These are phyloP conservation scores for Wickerhamiella brachini DNA, from an alignment of 805 yeast species.

Conservation along the genomic window DNA sequence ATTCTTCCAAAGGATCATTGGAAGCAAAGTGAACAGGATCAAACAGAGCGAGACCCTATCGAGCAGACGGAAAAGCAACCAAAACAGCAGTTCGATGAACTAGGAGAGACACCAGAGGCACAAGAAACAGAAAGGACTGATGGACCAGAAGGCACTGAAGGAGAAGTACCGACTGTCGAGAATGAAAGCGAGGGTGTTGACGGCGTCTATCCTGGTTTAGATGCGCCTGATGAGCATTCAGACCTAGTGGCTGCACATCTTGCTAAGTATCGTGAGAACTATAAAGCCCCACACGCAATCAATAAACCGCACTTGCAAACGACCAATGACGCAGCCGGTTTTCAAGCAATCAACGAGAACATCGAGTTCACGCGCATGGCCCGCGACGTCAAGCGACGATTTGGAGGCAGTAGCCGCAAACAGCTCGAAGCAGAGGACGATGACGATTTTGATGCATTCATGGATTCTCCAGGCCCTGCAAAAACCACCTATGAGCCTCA, in stretches of 20 bases:
- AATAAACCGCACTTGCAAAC: neutral
- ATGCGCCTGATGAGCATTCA: neutral
- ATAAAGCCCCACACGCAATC: neutral
- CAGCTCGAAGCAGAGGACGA: constrained; percentile 14
- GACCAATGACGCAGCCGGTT: neutral
- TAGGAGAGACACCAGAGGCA: too few relatives aligned
- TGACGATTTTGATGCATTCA: constrained; percentile 17
- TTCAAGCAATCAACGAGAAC: constrained; percentile 1
- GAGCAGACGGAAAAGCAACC: neutral
- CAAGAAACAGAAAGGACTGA: neutral
- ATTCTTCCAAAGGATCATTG: constrained; percentile 1
- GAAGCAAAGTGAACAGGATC: neutral
- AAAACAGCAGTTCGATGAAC: neutral
- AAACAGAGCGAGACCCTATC: neutral
- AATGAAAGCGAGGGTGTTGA: neutral
- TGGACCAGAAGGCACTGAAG: too few relatives aligned
- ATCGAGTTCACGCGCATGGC: constrained; percentile 2
- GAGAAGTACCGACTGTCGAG: too few relatives aligned
- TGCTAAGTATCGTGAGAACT: neutral
- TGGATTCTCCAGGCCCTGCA: constrained; percentile 8
- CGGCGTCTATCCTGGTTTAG: neutral
- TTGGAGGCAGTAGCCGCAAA: constrained; percentile 1
- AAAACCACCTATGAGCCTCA: neutral
- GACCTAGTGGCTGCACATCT: neutral
- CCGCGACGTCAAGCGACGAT: constrained; percentile 4